These are phyloP conservation scores for Knoxia roxburghii DNA, from an alignment of 257 asterid genomes.

Conservation along the genomic window DNA sequence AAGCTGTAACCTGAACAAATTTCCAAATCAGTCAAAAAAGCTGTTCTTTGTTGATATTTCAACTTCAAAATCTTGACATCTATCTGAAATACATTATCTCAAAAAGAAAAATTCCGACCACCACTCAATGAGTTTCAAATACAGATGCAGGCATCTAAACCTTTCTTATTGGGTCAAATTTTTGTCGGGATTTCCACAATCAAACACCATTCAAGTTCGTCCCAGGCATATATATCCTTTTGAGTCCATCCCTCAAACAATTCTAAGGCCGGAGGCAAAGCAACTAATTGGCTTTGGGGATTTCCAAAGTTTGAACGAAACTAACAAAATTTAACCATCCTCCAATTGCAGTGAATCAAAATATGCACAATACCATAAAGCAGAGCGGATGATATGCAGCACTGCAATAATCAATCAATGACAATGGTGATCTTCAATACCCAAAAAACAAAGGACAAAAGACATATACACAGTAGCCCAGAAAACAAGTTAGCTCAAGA, in stretches of 20 bases:
- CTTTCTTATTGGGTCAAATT: neutral
- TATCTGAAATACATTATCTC: neutral
- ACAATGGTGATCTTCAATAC: too few species aligned
- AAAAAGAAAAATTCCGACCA: too few species aligned
- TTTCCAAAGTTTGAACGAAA: neutral
- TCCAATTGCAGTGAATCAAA: neutral
- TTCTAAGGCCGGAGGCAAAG: neutral
- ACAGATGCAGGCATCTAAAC: neutral
- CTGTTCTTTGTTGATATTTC: neutral
- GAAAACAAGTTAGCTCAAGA: neutral
- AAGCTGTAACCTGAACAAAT: constrained; percentile 28
- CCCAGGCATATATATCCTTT: neutral
- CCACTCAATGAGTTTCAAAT: too few species aligned
- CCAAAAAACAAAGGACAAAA: too few species aligned
- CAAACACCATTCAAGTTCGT: too few species aligned
- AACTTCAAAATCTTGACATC: neutral
- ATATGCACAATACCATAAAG: neutral
- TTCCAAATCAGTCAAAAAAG: constrained; percentile 10
- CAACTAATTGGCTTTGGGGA: neutral
- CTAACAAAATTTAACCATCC: neutral
- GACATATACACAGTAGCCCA: too few species aligned
- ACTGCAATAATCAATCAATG: neutral
- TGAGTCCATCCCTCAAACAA: neutral
- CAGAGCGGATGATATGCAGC: neutral
- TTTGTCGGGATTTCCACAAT: neutral